Conservation (phyloP, 495 filamentous ascomycete species). For the Podospora conica region DNA sequence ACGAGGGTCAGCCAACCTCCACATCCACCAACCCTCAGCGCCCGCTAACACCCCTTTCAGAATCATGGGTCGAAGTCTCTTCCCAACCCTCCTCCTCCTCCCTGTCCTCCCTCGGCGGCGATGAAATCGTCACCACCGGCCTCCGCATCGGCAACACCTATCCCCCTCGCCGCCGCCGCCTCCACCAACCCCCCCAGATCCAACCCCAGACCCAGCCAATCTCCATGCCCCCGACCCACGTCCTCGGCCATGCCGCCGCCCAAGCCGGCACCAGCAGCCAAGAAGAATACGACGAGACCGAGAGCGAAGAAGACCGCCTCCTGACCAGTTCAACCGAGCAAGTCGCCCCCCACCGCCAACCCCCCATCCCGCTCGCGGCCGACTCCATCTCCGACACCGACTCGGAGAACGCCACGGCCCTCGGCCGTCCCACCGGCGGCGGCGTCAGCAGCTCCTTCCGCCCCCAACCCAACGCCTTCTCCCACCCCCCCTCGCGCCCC, state of each 20-base stretch:
- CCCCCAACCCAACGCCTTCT: conserved; percentile 85
- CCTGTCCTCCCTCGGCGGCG: conserved; percentile 70
- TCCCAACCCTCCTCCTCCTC: conserved; percentile 89
- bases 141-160: conserved; percentile 59
- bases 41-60: conserved; percentile 47
- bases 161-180: conserved; percentile 50
- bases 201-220: conserved; percentile 42
- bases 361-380: conserved; percentile 14
- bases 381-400: conserved; percentile 23
- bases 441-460: conserved; percentile 57
- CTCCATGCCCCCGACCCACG: conserved; percentile 29
- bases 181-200: conserved; percentile 50
- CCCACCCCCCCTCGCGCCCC: conserved; percentile 64
- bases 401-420: conserved; percentile 64
- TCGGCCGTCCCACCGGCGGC: conserved; percentile 43
- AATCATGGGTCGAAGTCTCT: conserved; percentile 94
- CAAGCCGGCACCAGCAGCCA: conserved; percentile 68
- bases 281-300: conserved; percentile 67
- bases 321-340: conserved; percentile 84
- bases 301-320: conserved; percentile 60
- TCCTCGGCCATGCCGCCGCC: conserved; percentile 34
- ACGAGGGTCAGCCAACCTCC: conserved; percentile 30
- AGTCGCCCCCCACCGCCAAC: conserved; percentile 33
- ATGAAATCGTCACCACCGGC: conserved; percentile 83
- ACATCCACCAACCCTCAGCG: background rate